Evolutionary conservation across 2,329 filamentous ascomycete species (phyloP).

Genomic region (Cercospora canescens): DNA sequence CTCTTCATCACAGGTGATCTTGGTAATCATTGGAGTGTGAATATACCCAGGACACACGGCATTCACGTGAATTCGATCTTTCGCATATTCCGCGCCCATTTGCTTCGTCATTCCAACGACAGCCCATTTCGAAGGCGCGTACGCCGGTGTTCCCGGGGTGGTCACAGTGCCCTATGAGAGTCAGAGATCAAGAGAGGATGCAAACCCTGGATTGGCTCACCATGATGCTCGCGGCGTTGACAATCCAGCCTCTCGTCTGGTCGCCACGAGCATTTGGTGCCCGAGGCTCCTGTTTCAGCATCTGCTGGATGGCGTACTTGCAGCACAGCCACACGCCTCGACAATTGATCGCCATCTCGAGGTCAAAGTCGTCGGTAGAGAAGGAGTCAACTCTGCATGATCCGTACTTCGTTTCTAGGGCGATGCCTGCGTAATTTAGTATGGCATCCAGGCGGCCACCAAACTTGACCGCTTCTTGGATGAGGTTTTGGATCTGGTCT

Average conservation of each 20-base stretch:
- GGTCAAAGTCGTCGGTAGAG: constrained; percentile 27
- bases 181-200: background rate
- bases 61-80: constrained; percentile 29
- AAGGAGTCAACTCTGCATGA: background rate
- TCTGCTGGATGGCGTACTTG: constrained; percentile 42
- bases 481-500: constrained; percentile 23
- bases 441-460: constrained; percentile 31
- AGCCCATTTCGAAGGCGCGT: constrained; percentile 27
- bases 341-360: constrained; percentile 36
- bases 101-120: constrained; percentile 33
- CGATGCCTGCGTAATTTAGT: constrained; percentile 31
- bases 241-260: constrained; percentile 48
- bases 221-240: constrained; percentile 50
- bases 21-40: constrained; percentile 17
- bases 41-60: constrained; percentile 25
- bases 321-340: constrained; percentile 45
- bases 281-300: constrained; percentile 41
- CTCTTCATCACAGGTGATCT: constrained; percentile 7
- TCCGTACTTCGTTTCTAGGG: constrained; percentile 13
- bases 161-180: background rate
- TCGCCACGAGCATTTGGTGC: constrained; percentile 39
- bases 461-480: constrained; percentile 27
- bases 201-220: constrained; percentile 28
- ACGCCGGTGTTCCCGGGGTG: constrained; percentile 8
- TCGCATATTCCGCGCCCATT: constrained; percentile 30